Evolutionary conservation across 805 yeast species (phyloP).

Genomic region (Kodamaea lidongshanica): DNA sequence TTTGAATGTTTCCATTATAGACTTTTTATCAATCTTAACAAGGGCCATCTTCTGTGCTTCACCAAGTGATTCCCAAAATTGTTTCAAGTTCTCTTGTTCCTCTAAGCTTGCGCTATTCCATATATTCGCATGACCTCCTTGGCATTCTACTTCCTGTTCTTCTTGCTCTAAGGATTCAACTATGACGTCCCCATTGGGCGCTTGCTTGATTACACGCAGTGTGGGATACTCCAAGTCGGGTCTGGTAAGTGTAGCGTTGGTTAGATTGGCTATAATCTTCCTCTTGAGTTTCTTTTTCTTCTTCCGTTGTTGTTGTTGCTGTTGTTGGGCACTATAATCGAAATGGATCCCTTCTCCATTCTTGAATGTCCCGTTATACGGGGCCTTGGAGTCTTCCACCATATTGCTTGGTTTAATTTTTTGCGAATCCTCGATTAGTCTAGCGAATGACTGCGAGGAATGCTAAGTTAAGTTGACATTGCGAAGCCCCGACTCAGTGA

Average conservation of each 20-base stretch:
- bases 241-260: slow-evolving; percentile 45
- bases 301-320: slow-evolving; percentile 8
- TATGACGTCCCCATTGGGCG: slow-evolving; percentile 69
- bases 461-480: no score
- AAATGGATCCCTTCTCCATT: slow-evolving; percentile 34
- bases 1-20: slow-evolving; percentile 59
- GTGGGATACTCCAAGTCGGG: slow-evolving; percentile 63
- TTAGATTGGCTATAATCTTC: slow-evolving; percentile 8
- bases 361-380: slow-evolving; percentile 13
- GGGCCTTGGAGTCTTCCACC: no score
- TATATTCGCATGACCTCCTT: slow-evolving; percentile 19
- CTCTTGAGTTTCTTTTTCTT: slow-evolving; percentile 31
- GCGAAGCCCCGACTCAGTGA: no score
- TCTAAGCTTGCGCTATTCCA: slow-evolving; percentile 46
- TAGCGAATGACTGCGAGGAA: no score
- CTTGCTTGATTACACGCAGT: slow-evolving; percentile 64
- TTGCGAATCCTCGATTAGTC: no score
- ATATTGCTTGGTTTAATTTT: no score
- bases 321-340: slow-evolving; percentile 11
- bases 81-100: slow-evolving; percentile 46
- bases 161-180: slow-evolving; percentile 49
- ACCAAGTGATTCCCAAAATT: slow-evolving; percentile 62
- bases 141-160: background rate
- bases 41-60: slow-evolving; percentile 56
- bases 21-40: slow-evolving; percentile 60